Evolutionary conservation across 148 eudicot species (phyloP).

Genomic region (Rhododendron vialii): DNA sequence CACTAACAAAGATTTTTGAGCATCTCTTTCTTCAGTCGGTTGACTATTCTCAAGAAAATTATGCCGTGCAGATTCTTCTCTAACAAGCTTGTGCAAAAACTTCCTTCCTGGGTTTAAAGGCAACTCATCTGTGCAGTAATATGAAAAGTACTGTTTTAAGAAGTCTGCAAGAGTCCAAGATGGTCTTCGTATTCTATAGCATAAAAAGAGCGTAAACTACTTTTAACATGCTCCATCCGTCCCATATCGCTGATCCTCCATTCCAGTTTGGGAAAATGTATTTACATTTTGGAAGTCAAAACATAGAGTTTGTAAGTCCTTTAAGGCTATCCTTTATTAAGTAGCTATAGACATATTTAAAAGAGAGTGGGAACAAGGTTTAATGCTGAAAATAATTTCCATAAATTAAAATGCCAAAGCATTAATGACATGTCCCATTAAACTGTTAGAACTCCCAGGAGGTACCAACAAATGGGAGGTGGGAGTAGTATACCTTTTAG

Average conservation of each 20-base stretch:
- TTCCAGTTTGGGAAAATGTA: not conserved
- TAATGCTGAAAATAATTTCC: not conserved
- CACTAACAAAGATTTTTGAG: constrained; percentile 20
- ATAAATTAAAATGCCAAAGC: not conserved
- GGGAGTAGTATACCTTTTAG: not conserved
- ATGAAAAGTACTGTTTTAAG: not conserved
- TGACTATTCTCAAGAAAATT: constrained; percentile 15
- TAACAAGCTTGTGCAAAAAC: constrained; percentile 29
- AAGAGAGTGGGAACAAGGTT: not conserved
- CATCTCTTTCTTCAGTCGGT: constrained; percentile 16
- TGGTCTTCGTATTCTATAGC: not conserved
- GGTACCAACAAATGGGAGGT: not conserved
- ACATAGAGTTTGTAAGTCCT: not conserved
- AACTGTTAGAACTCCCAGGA: not conserved
- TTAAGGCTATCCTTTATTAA: not conserved
- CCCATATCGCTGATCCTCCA: not conserved
- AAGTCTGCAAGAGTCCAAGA: not conserved
- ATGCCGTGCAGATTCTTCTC: constrained; percentile 22
- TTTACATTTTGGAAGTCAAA: not conserved
- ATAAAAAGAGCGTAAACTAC: not conserved
- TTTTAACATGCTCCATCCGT: not conserved
- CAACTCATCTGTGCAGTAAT: constrained; percentile 31
- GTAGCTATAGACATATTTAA: not conserved
- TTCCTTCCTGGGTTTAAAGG: constrained; percentile 44
- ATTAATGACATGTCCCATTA: not conserved